Percentiles rank a stretch among this genome's conserved stretches.
Evolutionary conservation across 305 asterid genomes (phyloP).

Genomic region (Stenogyne calaminthoides): DNA sequence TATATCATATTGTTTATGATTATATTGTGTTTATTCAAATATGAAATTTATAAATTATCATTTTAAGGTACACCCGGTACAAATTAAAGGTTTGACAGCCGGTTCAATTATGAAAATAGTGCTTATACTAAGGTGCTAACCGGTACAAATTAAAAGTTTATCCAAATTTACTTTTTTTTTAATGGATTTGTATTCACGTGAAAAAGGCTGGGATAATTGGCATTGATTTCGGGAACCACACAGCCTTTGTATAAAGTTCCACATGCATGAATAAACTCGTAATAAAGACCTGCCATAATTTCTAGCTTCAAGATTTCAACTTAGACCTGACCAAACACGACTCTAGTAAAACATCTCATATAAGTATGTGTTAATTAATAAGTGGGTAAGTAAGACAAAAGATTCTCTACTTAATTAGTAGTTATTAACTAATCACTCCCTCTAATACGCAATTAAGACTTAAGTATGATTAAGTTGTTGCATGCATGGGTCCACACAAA

Average conservation of each 20-base stretch:
- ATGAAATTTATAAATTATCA: no score
- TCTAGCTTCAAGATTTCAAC: no score
- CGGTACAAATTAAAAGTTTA: no score
- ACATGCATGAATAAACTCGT: not conserved
- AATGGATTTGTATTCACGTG: not conserved
- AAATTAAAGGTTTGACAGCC: no score
- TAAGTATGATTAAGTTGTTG: not conserved
- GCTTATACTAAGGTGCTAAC: no score
- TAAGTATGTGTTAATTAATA: not conserved
- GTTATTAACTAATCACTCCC: not conserved
- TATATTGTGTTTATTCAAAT: no score
- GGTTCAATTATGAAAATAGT: no score
- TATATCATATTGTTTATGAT: no score
- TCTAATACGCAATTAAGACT: constrained; percentile 15
- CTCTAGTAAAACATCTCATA: not conserved
- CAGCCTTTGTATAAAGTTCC: not conserved
- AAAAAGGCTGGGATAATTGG: not conserved
- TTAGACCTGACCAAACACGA: no score
- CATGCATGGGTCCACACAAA: constrained; percentile 31
- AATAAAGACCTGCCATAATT: not conserved
- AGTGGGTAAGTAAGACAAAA: constrained; percentile 2
- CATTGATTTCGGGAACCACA: not conserved
- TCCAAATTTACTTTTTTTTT: no score
- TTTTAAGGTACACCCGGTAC: no score
- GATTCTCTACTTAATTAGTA: not conserved